Evolutionary conservation across 345 rosid species (phyloP), one percentile per base, ranked within the genome.

Genomic region (Eucalyptus tenuipes): DNA sequence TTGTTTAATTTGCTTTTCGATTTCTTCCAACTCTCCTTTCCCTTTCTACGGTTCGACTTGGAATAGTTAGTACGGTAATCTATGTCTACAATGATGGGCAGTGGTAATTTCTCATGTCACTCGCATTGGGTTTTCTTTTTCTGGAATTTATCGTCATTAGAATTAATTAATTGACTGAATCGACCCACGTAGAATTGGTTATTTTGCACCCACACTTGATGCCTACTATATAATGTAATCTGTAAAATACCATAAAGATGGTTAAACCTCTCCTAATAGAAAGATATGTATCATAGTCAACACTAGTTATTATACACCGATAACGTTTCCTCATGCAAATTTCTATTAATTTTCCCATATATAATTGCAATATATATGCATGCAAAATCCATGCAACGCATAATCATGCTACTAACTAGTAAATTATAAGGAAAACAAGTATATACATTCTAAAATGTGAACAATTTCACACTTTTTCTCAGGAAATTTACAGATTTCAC

Each of bases 151-250:
- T 37, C 13, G 2, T 24, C 45, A 10, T 37, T 75, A 11, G 4
- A 20, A 75, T 40, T 20, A 20, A 40, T 75, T 40, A 0, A 75
- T 10, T 3, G 14, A 75, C 29, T 22, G 27, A 6, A 75, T 40
- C 2, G 14, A 75, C 8, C 1, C 1, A 40, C 1, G 8, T 12
- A 40, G 44, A 20, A 75, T 6, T 40, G 5, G 14, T 20, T 5
- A 11, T 75, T 75, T 75, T 40, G 24, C 5, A 75, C 29, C 84
- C 47, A 18, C 84, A 3, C 0, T 18, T 2, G 9, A 75, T 40
- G 15, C 47, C 7, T 11, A 37, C 3, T 20, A 40, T 75, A 29
- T 40, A 75, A 11, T 40, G 24, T 3, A 75, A 75, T 75, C 5
- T 12, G 81, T 37, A 10, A 18, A 45, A 10, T 33, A 71, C 44